These are phyloP conservation scores for Trichoderma sp. DNA, from an alignment of 2,329 filamentous ascomycete species.

Conservation along the genomic window DNA sequence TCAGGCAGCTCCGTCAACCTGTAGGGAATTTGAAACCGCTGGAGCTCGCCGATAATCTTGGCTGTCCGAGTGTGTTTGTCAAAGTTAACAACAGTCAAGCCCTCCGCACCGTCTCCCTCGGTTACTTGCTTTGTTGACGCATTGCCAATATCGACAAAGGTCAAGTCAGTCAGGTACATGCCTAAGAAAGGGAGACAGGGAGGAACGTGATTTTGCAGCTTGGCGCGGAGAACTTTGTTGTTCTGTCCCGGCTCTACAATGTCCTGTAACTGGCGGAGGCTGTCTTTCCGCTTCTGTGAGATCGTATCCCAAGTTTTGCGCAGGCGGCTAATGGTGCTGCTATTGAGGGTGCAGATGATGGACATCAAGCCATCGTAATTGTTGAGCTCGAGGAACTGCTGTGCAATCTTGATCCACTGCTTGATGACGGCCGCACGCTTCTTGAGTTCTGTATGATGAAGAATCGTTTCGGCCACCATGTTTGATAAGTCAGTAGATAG, in stretches of 20 bases:
- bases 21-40: conserved; percentile 94
- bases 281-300: conserved; percentile 76
- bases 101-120: conserved; percentile 61
- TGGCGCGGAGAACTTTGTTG: conserved; percentile 79
- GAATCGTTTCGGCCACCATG: conserved; percentile 87
- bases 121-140: conserved; percentile 75
- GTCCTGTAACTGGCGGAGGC: conserved; percentile 74
- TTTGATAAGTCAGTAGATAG: conserved; percentile 91
- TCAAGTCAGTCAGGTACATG: conserved; percentile 93
- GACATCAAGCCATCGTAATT: conserved; percentile 98
- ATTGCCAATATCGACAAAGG: conserved; percentile 94
- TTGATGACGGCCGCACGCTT: conserved; percentile 89
- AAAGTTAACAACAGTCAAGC: conserved; percentile 87
- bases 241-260: conserved; percentile 90
- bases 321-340: conserved; percentile 83
- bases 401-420: conserved; percentile 95
- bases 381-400: conserved; percentile 81
- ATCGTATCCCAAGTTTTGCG: conserved; percentile 91
- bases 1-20: conserved; percentile 78
- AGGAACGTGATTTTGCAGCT: conserved; percentile 80
- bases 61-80: conserved; percentile 95
- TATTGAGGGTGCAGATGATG: conserved; percentile 91
- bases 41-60: conserved; percentile 91
- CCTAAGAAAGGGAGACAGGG: conserved; percentile 94
- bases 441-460: conserved; percentile 86